Conservation (phyloP, 108 stramenopile genomes). For the Fragilariopsis cylindrus region DNA sequence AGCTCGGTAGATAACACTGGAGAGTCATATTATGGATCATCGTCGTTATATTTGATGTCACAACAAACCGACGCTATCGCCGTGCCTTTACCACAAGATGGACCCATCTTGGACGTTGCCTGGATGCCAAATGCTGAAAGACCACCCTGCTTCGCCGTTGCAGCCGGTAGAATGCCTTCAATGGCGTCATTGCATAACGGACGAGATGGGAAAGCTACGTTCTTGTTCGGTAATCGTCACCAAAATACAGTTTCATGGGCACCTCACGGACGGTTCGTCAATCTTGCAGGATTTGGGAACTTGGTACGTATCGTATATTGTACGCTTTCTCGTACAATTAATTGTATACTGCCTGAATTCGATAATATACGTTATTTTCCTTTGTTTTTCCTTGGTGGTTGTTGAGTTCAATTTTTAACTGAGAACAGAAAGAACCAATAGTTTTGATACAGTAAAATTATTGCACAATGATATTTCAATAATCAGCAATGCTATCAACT, state of each 20-base stretch:
- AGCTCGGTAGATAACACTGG: slow-evolving; percentile 93
- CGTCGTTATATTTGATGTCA: slow-evolving; percentile 81
- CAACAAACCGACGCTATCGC: slow-evolving; percentile 52
- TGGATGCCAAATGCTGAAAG: slow-evolving; percentile 90
- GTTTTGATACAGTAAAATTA: too few species aligned
- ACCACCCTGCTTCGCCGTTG: slow-evolving; percentile 78
- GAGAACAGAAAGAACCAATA: too few species aligned
- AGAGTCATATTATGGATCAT: slow-evolving; percentile 93
- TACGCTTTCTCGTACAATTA: too few species aligned
- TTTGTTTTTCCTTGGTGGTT: too few species aligned
- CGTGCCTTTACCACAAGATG: slow-evolving; percentile 73
- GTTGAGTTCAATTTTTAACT: too few species aligned
- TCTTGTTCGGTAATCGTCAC: slow-evolving; percentile 92
- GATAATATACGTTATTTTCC: too few species aligned
- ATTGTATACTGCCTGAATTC: too few species aligned
- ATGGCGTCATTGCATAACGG: slow-evolving; percentile 91
- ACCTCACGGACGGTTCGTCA: slow-evolving; percentile 92
- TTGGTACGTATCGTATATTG: slow-evolving; percentile 16
- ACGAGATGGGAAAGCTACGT: slow-evolving; percentile 85
- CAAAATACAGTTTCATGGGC: slow-evolving; percentile 88
- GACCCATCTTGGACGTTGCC: slow-evolving; percentile 77
- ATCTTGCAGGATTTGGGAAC: slow-evolving; percentile 86
- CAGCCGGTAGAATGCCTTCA: slow-evolving; percentile 92
- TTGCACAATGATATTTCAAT: too few species aligned
- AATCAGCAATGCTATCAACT: too few species aligned